Conservation (phyloP, 2,329 filamentous ascomycete genomes). For the Cordyceps cateniannulata region DNA sequence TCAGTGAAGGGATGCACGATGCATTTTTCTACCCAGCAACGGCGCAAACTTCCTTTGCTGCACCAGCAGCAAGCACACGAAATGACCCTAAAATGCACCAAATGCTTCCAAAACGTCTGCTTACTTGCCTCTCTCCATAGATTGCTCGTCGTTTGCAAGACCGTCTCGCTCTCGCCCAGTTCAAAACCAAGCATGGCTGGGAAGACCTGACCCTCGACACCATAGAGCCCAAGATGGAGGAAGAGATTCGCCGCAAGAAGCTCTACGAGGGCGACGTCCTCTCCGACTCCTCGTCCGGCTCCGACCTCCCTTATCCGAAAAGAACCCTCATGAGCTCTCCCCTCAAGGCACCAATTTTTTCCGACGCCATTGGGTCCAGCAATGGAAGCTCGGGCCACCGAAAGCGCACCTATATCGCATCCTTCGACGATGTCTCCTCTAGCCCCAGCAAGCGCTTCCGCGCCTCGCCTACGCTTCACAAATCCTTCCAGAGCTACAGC, state of each 20-base stretch:
- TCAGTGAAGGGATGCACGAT: slow-evolving; percentile 32
- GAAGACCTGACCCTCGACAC: slow-evolving; percentile 80
- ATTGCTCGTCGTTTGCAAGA: slow-evolving; percentile 91
- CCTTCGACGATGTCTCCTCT: slow-evolving; percentile 48
- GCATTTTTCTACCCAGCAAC: neutral
- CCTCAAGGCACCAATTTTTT: slow-evolving; percentile 76
- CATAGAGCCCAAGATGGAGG: slow-evolving; percentile 78
- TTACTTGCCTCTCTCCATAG: slow-evolving; percentile 40
- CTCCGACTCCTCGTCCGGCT: slow-evolving; percentile 83
- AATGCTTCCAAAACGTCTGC: neutral
- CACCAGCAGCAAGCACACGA: neutral
- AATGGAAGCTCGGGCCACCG: slow-evolving; percentile 59
- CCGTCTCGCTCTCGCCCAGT: slow-evolving; percentile 88
- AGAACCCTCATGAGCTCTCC: slow-evolving; percentile 75
- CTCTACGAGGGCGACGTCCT: slow-evolving; percentile 65
- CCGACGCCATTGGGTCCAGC: slow-evolving; percentile 70
- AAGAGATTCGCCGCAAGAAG: slow-evolving; percentile 69
- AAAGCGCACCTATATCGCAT: slow-evolving; percentile 56
- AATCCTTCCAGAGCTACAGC: slow-evolving; percentile 47
- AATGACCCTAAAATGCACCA: neutral
- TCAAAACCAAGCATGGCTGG: slow-evolving; percentile 95
- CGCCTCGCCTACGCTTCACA: slow-evolving; percentile 50
- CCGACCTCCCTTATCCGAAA: slow-evolving; percentile 65
- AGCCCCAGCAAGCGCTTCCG: slow-evolving; percentile 66
- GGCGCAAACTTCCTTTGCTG: neutral